Percentiles rank a stretch among this genome's conserved stretches.
Evolutionary conservation across 768 basidiomycete genomes (phyloP).

Genomic region (Suillus placidus): DNA sequence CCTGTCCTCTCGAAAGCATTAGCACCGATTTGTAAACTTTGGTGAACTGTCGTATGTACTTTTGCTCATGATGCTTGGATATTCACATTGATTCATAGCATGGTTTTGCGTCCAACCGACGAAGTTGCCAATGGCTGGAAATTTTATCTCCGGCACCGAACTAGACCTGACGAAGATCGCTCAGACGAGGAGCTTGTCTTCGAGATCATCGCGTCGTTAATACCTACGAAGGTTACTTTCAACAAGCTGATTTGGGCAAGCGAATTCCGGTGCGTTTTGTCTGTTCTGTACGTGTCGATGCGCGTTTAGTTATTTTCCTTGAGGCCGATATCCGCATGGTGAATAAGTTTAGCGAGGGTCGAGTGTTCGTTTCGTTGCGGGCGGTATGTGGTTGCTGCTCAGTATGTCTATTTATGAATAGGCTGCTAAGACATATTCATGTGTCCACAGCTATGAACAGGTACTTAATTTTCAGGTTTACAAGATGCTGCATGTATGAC

Average conservation of each 20-base stretch:
- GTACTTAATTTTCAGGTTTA: conserved; percentile 39
- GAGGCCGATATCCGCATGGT: background rate
- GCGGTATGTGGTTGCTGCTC: background rate
- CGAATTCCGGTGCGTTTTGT: conserved; percentile 29
- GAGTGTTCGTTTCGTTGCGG: background rate
- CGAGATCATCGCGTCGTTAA: conserved; percentile 23
- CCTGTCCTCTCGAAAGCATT: background rate
- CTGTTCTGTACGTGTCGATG: background rate
- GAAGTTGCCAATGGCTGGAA: conserved; percentile 24
- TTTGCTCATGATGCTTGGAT: background rate
- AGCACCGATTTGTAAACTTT: conserved; percentile 45
- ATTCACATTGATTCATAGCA: background rate
- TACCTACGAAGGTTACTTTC: conserved; percentile 25
- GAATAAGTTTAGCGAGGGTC: background rate
- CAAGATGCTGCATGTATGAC: conserved; percentile 37
- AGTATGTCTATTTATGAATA: background rate
- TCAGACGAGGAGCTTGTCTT: conserved; percentile 29
- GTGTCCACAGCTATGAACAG: conserved; percentile 18
- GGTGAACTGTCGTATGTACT: background rate
- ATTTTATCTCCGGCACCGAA: conserved; percentile 13
- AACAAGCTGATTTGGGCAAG: conserved; percentile 29
- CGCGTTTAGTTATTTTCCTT: background rate
- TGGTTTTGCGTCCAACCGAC: conserved; percentile 18
- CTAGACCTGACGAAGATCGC: conserved; percentile 22
- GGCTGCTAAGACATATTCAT: background rate